Evolutionary conservation across 192 early-diverging fungal species (phyloP).

Genomic region (Backusella macrospora): DNA sequence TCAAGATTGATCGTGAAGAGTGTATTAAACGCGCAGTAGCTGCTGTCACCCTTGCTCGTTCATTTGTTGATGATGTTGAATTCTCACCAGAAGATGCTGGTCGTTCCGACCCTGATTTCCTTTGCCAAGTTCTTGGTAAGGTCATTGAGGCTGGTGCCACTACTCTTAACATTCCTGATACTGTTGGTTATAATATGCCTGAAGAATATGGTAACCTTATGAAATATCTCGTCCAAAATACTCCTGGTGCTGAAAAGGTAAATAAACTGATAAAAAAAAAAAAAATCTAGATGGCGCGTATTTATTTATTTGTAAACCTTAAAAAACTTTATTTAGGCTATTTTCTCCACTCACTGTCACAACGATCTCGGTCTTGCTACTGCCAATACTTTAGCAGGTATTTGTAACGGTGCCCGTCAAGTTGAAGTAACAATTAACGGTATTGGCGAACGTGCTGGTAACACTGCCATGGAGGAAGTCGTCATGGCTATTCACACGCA

Average conservation of each 20-base stretch:
- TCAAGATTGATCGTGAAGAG: slow-evolving; percentile 85
- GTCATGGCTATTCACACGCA: slow-evolving; percentile 96
- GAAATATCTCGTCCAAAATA: slow-evolving; percentile 77
- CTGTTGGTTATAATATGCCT: slow-evolving; percentile 94
- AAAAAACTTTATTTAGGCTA: slow-evolving; percentile 43
- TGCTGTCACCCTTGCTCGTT: slow-evolving; percentile 79
- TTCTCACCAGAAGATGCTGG: slow-evolving; percentile 97
- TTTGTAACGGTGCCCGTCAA: slow-evolving; percentile 90
- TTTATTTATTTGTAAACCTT: background rate
- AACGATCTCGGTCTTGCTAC: slow-evolving; percentile 97
- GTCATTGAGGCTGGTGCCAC: slow-evolving; percentile 92
- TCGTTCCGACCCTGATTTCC: slow-evolving; percentile 85
- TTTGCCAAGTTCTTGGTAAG: slow-evolving; percentile 78
- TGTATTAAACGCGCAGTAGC: slow-evolving; percentile 81
- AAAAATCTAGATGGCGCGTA: background rate
- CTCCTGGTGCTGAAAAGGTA: slow-evolving; percentile 68
- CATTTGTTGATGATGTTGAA: slow-evolving; percentile 86
- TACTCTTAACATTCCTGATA: slow-evolving; percentile 98
- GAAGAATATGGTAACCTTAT: slow-evolving; percentile 89
- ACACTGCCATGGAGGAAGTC: slow-evolving; percentile 95
- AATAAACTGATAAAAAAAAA: too few relatives aligned
- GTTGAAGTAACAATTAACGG: slow-evolving; percentile 98
- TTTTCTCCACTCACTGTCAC: slow-evolving; percentile 98
- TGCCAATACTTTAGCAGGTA: slow-evolving; percentile 91
- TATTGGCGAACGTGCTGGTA: slow-evolving; percentile 98